These are phyloP conservation scores for Pterocarpus santalinus DNA, from an alignment of 306 rosid genomes.

Conservation along the genomic window DNA sequence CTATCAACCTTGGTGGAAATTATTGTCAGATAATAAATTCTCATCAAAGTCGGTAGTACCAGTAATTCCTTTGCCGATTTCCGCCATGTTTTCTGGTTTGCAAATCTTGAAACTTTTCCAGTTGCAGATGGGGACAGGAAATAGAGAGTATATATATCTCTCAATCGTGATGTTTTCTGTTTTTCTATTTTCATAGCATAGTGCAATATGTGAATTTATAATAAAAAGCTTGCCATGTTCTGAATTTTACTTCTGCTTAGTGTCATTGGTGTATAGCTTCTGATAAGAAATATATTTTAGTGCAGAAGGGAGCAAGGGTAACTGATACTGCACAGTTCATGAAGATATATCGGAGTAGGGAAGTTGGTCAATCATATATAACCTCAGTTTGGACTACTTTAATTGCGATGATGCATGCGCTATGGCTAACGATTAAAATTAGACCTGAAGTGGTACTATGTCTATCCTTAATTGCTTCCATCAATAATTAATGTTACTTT, in stretches of 20 bases:
- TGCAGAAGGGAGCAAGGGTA: conserved; percentile 61
- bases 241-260: conserved; percentile 38
- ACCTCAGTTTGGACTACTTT: conserved; percentile 91
- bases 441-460: conserved; percentile 91
- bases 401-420: conserved; percentile 70
- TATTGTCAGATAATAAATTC: too few species aligned
- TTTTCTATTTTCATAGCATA: conserved; percentile 9
- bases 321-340: conserved; percentile 64
- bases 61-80: too few species aligned
- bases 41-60: too few species aligned
- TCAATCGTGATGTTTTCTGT: conserved; percentile 1
- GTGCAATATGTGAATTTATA: conserved; percentile 20
- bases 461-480: conserved; percentile 24
- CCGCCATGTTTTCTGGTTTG: too few species aligned
- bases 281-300: conserved; percentile 33
- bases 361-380: conserved; percentile 94
- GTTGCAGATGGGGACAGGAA: conserved; percentile 24
- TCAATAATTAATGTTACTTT: conserved; percentile 27
- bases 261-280: conserved; percentile 36
- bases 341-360: conserved; percentile 92
- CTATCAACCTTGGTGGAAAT: too few species aligned
- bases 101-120: too few species aligned
- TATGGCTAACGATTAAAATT: conserved; percentile 83
- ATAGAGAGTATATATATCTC: conserved; percentile 4
- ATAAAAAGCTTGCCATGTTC: background rate